These are phyloP conservation scores for Quercus glauca DNA, from an alignment of 306 rosid species.

Conservation along the genomic window DNA sequence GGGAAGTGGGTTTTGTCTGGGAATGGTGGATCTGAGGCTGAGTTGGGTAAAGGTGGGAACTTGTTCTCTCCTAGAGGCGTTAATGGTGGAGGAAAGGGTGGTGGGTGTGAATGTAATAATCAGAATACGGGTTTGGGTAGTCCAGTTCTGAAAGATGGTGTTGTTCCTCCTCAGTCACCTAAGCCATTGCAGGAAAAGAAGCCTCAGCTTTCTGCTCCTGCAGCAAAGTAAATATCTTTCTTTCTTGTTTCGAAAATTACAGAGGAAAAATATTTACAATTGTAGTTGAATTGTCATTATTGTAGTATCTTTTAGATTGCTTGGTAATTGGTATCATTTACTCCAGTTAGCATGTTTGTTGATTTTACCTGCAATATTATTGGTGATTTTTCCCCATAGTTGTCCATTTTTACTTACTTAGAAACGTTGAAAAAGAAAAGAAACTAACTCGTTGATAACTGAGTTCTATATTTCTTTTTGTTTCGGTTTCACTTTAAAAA, in stretches of 20 bases:
- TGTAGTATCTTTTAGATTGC: neutral
- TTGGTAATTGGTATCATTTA: neutral
- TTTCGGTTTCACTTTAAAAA: neutral
- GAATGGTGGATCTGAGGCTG: constrained; percentile 63
- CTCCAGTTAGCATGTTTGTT: neutral
- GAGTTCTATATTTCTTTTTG: neutral
- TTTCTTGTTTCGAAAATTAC: neutral
- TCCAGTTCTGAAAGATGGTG: constrained; percentile 49
- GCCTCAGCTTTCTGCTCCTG: constrained; percentile 64
- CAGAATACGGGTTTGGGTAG: constrained; percentile 40
- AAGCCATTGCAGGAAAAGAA: constrained; percentile 68
- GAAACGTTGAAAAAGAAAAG: neutral
- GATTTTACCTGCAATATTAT: neutral
- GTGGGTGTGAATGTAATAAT: constrained; percentile 37
- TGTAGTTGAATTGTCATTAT: neutral
- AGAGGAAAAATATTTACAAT: neutral
- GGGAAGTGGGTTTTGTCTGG: constrained; percentile 72
- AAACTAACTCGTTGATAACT: neutral
- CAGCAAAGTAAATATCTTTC: constrained; percentile 53
- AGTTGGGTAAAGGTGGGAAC: constrained; percentile 49
- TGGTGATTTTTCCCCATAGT: neutral
- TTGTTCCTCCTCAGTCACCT: constrained; percentile 38
- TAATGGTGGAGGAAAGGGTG: constrained; percentile 30
- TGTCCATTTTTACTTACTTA: neutral
- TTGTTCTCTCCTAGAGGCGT: constrained; percentile 60